phyloP scores from a whole-genome alignment of 306 rosid species.

The Quercus suber region DNA sequence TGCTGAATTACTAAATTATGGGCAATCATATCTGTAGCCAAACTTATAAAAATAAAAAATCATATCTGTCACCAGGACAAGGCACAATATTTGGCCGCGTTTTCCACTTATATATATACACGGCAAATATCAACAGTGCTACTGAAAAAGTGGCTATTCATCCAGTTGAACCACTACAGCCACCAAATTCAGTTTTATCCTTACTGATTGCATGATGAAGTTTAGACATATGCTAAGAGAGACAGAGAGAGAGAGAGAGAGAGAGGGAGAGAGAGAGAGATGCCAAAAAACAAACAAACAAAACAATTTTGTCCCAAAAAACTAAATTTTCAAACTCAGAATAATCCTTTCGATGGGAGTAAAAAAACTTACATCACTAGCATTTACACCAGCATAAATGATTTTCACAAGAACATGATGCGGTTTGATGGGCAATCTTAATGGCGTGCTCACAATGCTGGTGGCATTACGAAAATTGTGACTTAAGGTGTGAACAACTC shows the following conservation, averaged over 20 bases:
- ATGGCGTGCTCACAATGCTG: constrained; percentile 49
- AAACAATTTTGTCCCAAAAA: background rate
- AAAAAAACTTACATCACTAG: constrained; percentile 87
- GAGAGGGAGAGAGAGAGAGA: constrained; percentile 8
- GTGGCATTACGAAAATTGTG: constrained; percentile 92
- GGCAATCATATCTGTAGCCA: background rate
- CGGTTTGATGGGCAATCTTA: constrained; percentile 70
- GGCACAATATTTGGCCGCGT: background rate
- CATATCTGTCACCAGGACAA: background rate
- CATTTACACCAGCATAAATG: constrained; percentile 93
- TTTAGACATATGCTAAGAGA: background rate
- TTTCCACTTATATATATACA: background rate
- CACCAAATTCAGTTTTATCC: background rate
- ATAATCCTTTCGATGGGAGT: constrained; percentile 20
- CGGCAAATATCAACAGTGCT: background rate
- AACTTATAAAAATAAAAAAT: background rate
- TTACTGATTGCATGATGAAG: background rate
- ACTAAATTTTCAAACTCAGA: background rate
- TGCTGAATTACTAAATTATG: background rate
- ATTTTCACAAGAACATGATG: constrained; percentile 77
- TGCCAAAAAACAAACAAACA: background rate
- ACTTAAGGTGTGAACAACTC: constrained; percentile 86
- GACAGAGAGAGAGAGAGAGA: constrained; percentile 8
- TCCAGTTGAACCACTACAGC: background rate
- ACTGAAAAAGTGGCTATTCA: constrained; percentile 3